Evolutionary conservation across 192 early-diverging fungal genomes (phyloP).

Genomic region (Coemansia sp.): DNA sequence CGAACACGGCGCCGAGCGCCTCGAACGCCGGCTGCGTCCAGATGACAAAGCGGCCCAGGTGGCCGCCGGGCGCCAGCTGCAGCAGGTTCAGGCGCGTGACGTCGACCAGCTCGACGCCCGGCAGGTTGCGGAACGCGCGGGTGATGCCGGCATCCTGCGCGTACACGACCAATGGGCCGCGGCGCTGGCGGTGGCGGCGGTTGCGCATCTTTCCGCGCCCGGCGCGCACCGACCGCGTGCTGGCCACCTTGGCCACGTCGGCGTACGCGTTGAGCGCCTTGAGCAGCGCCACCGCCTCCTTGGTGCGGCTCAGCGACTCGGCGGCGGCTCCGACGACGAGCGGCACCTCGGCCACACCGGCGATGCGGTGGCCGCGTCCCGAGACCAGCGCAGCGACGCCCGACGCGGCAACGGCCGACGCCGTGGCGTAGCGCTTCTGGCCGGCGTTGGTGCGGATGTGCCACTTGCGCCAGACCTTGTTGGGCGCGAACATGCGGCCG

Average conservation of each 20-base stretch:
- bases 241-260: slow-evolving; percentile 94
- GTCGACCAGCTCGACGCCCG: slow-evolving; percentile 94
- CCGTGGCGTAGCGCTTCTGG: slow-evolving; percentile 97
- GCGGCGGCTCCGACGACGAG: slow-evolving; percentile 82
- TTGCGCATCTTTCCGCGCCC: slow-evolving; percentile 97
- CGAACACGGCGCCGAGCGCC: slow-evolving; percentile 91
- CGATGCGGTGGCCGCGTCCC: slow-evolving; percentile 97
- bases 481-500: slow-evolving; percentile 99
- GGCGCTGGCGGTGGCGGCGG: slow-evolving; percentile 94
- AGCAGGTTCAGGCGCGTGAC: slow-evolving; percentile 95
- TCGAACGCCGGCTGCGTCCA: slow-evolving; percentile 96
- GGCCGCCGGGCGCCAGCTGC: slow-evolving; percentile 97
- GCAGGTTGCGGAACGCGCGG: slow-evolving; percentile 98
- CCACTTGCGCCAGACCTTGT: slow-evolving; percentile 99
- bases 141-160: slow-evolving; percentile 91
- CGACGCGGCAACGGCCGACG: slow-evolving; percentile 95
- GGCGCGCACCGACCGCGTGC: slow-evolving; percentile 95
- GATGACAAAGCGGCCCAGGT: slow-evolving; percentile 99
- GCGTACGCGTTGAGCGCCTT: slow-evolving; percentile 92
- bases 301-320: slow-evolving; percentile 89
- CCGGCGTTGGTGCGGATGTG: slow-evolving; percentile 98
- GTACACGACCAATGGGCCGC: slow-evolving; percentile 97
- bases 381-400: slow-evolving; percentile 89
- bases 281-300: slow-evolving; percentile 89
- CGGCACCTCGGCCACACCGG: slow-evolving; percentile 91